phyloP scores from a whole-genome alignment of 225 moss, liverwort and hornwort species.

The Marchantia paleacea region DNA sequence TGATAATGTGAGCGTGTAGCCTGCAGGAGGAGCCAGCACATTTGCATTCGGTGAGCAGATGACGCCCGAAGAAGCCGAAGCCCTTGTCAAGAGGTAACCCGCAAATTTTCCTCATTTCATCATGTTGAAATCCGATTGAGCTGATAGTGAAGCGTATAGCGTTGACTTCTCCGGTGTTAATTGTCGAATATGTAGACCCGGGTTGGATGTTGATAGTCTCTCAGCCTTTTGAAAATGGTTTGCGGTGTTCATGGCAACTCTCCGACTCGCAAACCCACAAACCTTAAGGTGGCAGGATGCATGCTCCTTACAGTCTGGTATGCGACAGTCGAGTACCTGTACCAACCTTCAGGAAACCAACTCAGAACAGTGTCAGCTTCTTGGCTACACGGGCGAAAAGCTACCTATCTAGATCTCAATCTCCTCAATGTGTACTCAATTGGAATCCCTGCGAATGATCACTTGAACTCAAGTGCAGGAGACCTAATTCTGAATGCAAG shows the following conservation, averaged over 20 bases:
- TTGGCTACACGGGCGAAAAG: not conserved
- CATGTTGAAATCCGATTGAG: not conserved
- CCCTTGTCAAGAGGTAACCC: constrained; percentile 63
- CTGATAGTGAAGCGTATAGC: too few species aligned
- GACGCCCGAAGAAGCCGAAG: constrained; percentile 70
- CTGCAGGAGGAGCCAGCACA: constrained; percentile 70
- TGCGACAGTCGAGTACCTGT: not conserved
- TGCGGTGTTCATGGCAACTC: not conserved
- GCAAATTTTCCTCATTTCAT: not conserved
- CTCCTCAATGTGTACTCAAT: not conserved
- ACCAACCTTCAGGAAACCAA: not conserved
- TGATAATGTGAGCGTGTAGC: constrained; percentile 43
- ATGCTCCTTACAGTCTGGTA: not conserved
- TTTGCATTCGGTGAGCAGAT: constrained; percentile 70
- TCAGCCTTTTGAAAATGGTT: not conserved
- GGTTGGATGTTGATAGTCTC: not conserved
- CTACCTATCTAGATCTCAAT: not conserved
- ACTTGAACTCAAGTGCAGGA: constrained; percentile 40
- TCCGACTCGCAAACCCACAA: too few species aligned
- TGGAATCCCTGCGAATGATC: not conserved
- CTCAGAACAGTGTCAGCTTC: not conserved
- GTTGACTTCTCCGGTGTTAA: too few species aligned
- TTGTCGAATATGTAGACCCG: too few species aligned
- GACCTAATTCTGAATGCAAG: constrained; percentile 46
- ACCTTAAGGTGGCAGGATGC: too few species aligned